These are phyloP conservation scores for Deuterostichococcus epilithicus DNA, from an alignment of 139 green algal species.

Conservation along the genomic window DNA sequence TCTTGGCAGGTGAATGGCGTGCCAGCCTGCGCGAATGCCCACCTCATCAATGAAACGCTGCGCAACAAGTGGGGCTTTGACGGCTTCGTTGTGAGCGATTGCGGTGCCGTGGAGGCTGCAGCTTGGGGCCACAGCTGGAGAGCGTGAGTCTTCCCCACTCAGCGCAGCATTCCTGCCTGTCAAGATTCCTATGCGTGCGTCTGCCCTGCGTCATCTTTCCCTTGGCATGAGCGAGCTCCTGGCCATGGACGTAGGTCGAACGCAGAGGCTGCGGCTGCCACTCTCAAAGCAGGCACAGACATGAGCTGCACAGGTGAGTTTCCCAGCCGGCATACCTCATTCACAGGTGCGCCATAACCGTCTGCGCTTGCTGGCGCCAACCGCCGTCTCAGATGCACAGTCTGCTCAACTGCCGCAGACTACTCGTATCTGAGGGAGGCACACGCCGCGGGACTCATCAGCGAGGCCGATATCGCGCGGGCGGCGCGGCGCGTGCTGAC, in stretches of 20 bases:
- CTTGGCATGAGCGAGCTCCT: too few species aligned
- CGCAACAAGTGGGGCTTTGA: slow-evolving; percentile 26
- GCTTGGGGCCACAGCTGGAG: not conserved
- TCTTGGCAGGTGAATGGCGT: slow-evolving; percentile 36
- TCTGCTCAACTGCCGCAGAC: slow-evolving; percentile 10
- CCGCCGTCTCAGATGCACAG: not conserved
- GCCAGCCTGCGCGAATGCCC: slow-evolving; percentile 31
- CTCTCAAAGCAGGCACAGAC: slow-evolving; percentile 23
- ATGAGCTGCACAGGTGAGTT: slow-evolving; percentile 10
- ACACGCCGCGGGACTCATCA: slow-evolving; percentile 10
- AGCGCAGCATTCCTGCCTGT: too few species aligned
- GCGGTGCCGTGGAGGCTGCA: slow-evolving; percentile 23
- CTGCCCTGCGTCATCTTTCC: too few species aligned
- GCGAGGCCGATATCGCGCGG: slow-evolving; percentile 9
- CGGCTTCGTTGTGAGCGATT: slow-evolving; percentile 42
- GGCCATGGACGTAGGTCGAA: not conserved
- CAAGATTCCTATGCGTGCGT: too few species aligned
- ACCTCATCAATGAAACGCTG: slow-evolving; percentile 20
- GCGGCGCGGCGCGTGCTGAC: slow-evolving; percentile 20
- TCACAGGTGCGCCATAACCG: too few species aligned
- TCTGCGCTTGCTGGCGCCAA: too few species aligned
- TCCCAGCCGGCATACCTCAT: too few species aligned
- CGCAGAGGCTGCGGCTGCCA: slow-evolving; percentile 4
- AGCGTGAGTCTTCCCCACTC: not conserved
- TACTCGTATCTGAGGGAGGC: slow-evolving; percentile 14